phyloP scores from a whole-genome alignment of 169 alveolate genomes.

The Plasmodium malariae region DNA sequence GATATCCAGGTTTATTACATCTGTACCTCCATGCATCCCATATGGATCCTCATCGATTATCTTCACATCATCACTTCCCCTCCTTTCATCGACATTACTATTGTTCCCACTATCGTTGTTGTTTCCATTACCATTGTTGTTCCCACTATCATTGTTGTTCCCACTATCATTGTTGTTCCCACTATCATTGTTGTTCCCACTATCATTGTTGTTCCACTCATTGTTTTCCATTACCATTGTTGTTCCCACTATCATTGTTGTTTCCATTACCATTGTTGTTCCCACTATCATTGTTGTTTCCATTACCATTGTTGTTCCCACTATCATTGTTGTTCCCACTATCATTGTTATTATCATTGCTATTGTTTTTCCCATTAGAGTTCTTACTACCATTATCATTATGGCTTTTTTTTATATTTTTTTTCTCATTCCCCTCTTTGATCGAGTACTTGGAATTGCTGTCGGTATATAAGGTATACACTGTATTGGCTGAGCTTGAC shows the following conservation, averaged over 20 bases:
- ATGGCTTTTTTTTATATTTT: constrained; percentile 4
- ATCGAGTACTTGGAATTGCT: constrained; percentile 39
- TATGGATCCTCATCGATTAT: constrained; percentile 15
- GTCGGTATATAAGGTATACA: constrained; percentile 50
- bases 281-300: not conserved
- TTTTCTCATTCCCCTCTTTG: not conserved
- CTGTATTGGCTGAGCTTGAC: constrained; percentile 43
- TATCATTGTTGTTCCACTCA: not conserved
- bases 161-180: not conserved
- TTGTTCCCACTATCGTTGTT: not conserved
- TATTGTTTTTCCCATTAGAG: not conserved
- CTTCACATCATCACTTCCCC: constrained; percentile 31
- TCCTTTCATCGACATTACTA: not conserved
- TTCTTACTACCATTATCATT: not conserved
- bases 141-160: not conserved
- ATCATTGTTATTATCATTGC: not conserved
- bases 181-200: not conserved
- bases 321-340: not conserved
- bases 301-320: not conserved
- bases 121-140: not conserved
- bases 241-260: not conserved
- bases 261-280: not conserved
- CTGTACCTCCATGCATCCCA: not conserved
- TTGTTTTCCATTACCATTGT: not conserved
- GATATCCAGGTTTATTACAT: constrained; percentile 38